These are phyloP conservation scores for Artemisia tridentata DNA, from an alignment of 129 eudicot genomes.

Conservation along the genomic window DNA sequence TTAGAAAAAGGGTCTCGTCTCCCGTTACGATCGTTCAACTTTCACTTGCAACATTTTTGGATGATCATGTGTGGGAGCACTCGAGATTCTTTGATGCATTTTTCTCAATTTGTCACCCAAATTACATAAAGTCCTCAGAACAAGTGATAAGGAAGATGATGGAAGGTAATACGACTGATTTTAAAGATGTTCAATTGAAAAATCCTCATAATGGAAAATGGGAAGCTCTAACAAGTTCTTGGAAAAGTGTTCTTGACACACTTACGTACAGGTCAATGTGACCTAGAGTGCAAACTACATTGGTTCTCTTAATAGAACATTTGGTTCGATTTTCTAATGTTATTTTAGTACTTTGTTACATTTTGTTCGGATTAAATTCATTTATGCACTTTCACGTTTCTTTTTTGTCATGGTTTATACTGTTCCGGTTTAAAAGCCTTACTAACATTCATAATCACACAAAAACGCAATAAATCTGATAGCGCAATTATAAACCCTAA, in stretches of 20 bases:
- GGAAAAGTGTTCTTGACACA: not conserved
- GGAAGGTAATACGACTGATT: not conserved
- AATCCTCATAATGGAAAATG: not conserved
- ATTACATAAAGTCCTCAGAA: not conserved
- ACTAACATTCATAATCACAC: too few relatives aligned
- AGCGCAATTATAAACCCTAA: too few relatives aligned
- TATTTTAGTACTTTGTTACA: too few relatives aligned
- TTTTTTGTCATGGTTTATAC: too few relatives aligned
- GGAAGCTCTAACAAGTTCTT: constrained; percentile 4
- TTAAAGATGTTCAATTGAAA: not conserved
- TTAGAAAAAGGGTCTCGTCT: not conserved
- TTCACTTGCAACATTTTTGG: not conserved
- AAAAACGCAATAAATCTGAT: too few relatives aligned
- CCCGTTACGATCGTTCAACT: constrained; percentile 2
- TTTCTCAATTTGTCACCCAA: constrained; percentile 1
- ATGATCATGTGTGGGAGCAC: not conserved
- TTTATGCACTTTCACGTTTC: too few relatives aligned
- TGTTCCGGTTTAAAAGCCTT: too few relatives aligned
- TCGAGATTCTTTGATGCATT: not conserved
- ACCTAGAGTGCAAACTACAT: not conserved
- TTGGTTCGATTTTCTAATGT: too few relatives aligned
- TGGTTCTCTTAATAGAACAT: not conserved
- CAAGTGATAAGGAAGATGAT: not conserved
- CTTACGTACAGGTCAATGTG: not conserved
- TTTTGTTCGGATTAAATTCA: too few relatives aligned